Evolutionary conservation across 257 asterid species (phyloP), one percentile per base, ranked within the genome.

Genomic region (Nicotiana tabacum): DNA sequence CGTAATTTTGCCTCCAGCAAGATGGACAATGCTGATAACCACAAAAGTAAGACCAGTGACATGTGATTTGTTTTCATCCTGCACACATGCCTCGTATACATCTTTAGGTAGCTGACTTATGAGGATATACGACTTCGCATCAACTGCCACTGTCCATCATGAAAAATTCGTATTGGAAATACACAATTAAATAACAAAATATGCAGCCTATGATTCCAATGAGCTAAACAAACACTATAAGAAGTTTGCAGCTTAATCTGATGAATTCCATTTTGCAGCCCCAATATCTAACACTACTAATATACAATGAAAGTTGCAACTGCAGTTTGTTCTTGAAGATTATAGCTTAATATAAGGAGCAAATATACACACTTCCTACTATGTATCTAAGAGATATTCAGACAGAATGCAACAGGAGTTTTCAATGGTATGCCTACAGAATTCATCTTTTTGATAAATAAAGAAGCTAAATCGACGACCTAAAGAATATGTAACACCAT

Each of bases 71-170:
- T 81, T 85, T 82, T 61, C 83, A 83, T 96, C 92, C 89, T 94
- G 97, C 85, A 96, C 98, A 80, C 79, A 90, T 67, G 87, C 90
- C 82, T 56, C 76, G 86, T 94, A 94, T 80, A 87, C 78, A 74
- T 94, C 94, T 30, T 91, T 80, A 11, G 98, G 93, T 66, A 96
- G 84, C 89, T 91, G 72, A 82, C 99, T 93, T 81, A 87, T 61
- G 84, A 96, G 88, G 80, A 94, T 80, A 84, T 93, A 94, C 18
- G 99, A 91, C 84, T 93, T 96, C 57, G 95, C 91, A 85, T 93
- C 98, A 70, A 90, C 89, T 27, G 58, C 83, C 15, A 89, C 93
- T 90, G 93, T 77, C 58, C 88, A 88, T 80, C 70, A 86, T 69
- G 62, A 74, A 48, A 48, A 74, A 48, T 61, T 74, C 43, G 27